phyloP scores from a whole-genome alignment of 208 protist species.

The Phytomonas sp. region DNA sequence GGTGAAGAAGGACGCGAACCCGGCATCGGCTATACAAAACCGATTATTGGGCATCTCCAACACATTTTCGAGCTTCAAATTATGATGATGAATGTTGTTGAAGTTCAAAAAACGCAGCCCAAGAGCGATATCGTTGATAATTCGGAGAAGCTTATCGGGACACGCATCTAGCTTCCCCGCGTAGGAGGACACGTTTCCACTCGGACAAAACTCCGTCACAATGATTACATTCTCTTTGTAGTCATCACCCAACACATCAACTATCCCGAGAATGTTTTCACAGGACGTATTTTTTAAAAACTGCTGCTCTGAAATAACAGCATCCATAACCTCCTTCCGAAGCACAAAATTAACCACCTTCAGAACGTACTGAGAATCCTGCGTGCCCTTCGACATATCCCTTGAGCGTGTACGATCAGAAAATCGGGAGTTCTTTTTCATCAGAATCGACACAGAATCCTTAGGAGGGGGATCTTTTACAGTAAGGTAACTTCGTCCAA shows the following conservation, averaged over 20 bases:
- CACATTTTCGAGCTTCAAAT: constrained; percentile 78
- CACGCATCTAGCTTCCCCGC: constrained; percentile 45
- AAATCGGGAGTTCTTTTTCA: neutral
- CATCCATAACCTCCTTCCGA: constrained; percentile 28
- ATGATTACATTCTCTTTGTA: constrained; percentile 71
- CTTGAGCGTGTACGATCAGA: neutral
- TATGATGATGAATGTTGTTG: constrained; percentile 71
- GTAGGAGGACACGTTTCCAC: constrained; percentile 29
- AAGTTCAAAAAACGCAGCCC: constrained; percentile 68
- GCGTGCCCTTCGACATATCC: constrained; percentile 6
- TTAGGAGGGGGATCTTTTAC: constrained; percentile 4
- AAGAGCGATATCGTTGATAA: constrained; percentile 46
- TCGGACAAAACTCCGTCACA: constrained; percentile 38
- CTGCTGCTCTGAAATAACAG: constrained; percentile 49
- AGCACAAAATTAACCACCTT: constrained; percentile 75
- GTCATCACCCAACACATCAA: constrained; percentile 69
- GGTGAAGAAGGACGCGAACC: constrained; percentile 63
- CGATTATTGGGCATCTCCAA: constrained; percentile 36
- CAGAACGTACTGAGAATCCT: constrained; percentile 17
- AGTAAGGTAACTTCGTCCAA: constrained; percentile 64
- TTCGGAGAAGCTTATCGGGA: constrained; percentile 34
- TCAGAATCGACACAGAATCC: neutral
- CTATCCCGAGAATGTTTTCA: constrained; percentile 40
- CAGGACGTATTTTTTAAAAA: constrained; percentile 44
- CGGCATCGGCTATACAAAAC: constrained; percentile 66